Percentiles rank a stretch among this genome's conserved stretches.
These are phyloP conservation scores for Mesembryanthemum crystallinum DNA, from an alignment of 148 eudicot genomes.

Conservation along the genomic window DNA sequence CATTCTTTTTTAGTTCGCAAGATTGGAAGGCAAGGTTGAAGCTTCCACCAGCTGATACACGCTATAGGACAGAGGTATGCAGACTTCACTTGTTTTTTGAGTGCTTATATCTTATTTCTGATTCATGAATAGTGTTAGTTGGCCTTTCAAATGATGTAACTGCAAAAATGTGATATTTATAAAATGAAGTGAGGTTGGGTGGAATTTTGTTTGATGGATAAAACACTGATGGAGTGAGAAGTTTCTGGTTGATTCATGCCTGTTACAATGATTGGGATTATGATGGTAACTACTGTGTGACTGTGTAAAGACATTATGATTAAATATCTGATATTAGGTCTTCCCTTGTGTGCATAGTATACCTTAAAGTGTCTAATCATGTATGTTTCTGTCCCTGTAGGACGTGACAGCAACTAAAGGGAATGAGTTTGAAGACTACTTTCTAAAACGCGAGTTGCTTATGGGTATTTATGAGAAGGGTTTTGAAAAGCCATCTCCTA, in stretches of 20 bases:
- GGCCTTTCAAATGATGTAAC: not conserved
- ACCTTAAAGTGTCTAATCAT: not conserved
- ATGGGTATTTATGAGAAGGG: slow-evolving; percentile 92
- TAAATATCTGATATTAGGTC: not conserved
- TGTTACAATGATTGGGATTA: not conserved
- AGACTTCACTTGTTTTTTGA: no score
- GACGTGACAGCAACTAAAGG: slow-evolving; percentile 98
- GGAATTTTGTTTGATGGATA: not conserved
- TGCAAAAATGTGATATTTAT: not conserved
- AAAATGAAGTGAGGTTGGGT: not conserved
- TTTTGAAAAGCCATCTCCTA: slow-evolving; percentile 82
- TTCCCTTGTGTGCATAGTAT: not conserved
- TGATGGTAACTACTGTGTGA: not conserved
- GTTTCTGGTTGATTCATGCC: not conserved
- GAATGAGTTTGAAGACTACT: slow-evolving; percentile 89
- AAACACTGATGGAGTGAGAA: not conserved
- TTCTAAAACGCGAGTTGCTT: slow-evolving; percentile 73
- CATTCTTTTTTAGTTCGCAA: slow-evolving; percentile 38
- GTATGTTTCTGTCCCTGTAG: slow-evolving; percentile 25
- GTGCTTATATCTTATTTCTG: no score
- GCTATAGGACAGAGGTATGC: slow-evolving; percentile 68
- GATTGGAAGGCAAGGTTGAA: slow-evolving; percentile 60
- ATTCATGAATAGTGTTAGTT: not conserved
- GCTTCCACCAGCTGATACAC: slow-evolving; percentile 56
- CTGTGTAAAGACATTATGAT: not conserved